Conservation (phyloP, 2,329 filamentous ascomycete genomes). For the Orbilia javanica region DNA sequence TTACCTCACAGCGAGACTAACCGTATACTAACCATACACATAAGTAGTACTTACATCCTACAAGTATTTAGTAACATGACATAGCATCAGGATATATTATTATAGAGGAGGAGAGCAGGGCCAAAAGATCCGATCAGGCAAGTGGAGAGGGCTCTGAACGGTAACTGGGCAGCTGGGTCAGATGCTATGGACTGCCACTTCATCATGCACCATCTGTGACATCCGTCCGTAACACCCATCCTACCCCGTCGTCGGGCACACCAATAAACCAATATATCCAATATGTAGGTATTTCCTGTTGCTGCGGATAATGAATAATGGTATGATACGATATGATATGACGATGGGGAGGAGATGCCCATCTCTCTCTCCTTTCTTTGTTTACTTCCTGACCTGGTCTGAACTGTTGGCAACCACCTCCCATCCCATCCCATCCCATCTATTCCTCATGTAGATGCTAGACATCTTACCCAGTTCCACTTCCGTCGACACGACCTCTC, state of each 20-base stretch:
- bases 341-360: constrained; percentile 30
- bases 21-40: neutral
- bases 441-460: neutral
- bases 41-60: neutral
- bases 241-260: neutral
- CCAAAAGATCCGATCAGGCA: neutral
- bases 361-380: constrained; percentile 15
- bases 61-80: too few species aligned
- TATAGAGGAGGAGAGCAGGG: neutral
- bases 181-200: constrained; percentile 43
- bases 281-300: neutral
- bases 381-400: constrained; percentile 27
- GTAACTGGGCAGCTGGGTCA: neutral
- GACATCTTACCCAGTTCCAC: neutral
- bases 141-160: neutral
- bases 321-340: neutral
- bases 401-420: neutral
- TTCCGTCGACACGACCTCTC: neutral
- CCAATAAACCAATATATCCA: neutral
- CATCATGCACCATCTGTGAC: constrained; percentile 42
- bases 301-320: too few species aligned
- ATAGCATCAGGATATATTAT: neutral
- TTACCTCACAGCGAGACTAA: neutral
- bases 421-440: neutral
- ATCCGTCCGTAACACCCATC: too few species aligned